Evolutionary conservation across 345 rosid genomes (phyloP).

Genomic region (Excoecaria cochinchinensis): DNA sequence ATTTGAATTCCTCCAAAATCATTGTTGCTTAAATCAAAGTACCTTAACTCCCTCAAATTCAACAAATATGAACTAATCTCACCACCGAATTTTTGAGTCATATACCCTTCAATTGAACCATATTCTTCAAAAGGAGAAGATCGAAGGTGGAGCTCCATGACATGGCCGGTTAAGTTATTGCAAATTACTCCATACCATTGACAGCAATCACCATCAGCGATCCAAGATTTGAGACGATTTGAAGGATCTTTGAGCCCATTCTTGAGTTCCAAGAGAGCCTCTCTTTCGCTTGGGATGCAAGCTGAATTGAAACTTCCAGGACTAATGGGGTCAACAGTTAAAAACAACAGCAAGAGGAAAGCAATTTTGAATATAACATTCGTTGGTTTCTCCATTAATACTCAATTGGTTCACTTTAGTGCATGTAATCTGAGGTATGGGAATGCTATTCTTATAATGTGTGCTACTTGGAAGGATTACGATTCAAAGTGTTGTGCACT

Average conservation of each 20-base stretch:
- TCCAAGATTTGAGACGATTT: constrained; percentile 26
- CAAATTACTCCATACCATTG: constrained; percentile 29
- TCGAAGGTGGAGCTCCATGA: constrained; percentile 17
- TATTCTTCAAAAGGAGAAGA: not conserved
- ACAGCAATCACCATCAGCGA: constrained; percentile 22
- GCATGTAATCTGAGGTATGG: too few relatives aligned
- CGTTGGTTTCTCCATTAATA: too few relatives aligned
- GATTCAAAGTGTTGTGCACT: too few relatives aligned
- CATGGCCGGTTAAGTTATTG: constrained; percentile 22
- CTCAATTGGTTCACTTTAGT: too few relatives aligned
- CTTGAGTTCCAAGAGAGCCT: constrained; percentile 26
- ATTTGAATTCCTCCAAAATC: constrained; percentile 7
- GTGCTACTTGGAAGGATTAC: too few relatives aligned
- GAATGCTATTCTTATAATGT: too few relatives aligned
- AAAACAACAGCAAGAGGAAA: too few relatives aligned
- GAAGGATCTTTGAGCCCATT: constrained; percentile 24
- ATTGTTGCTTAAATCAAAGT: constrained; percentile 26
- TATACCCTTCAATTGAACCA: not conserved
- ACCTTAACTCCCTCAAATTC: constrained; percentile 22
- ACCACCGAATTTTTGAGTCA: constrained; percentile 18
- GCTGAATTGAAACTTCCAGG: not conserved
- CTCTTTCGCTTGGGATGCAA: constrained; percentile 20
- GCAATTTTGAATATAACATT: too few relatives aligned
- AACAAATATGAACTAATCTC: constrained; percentile 23
- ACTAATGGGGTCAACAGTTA: not conserved